These are phyloP conservation scores for Leptographium galeiforme DNA, from an alignment of 2,329 filamentous ascomycete genomes.

Conservation along the genomic window DNA sequence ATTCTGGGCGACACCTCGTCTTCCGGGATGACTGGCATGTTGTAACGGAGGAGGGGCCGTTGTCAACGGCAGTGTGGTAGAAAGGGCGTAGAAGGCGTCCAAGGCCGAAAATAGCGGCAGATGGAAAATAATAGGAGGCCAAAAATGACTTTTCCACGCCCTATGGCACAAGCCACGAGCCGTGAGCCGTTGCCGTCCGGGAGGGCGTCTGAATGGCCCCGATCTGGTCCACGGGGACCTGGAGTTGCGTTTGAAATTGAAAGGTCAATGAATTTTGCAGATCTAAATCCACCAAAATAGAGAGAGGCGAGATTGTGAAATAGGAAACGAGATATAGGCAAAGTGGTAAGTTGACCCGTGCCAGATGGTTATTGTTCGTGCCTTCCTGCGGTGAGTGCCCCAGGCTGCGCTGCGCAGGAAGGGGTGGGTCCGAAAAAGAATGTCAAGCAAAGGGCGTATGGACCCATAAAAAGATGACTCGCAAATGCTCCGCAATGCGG, in stretches of 20 bases:
- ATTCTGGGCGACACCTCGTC: constrained; percentile 14
- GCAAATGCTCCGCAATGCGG: not conserved
- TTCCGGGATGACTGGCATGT: not conserved
- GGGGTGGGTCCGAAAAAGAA: not conserved
- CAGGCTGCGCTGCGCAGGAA: not conserved
- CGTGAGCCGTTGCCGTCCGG: not conserved
- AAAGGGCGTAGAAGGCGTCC: not conserved
- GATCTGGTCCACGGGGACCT: no score
- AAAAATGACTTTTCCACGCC: not conserved
- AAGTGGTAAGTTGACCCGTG: not conserved
- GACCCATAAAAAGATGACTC: not conserved
- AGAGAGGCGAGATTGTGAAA: not conserved
- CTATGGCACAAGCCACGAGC: not conserved
- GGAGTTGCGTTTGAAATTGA: no score
- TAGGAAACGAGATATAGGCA: not conserved
- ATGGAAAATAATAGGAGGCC: not conserved
- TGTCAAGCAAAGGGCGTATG: constrained; percentile 1
- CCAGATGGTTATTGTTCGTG: not conserved
- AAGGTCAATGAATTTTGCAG: no score
- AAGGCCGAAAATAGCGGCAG: not conserved
- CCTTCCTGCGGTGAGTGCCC: not conserved
- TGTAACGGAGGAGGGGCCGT: not conserved
- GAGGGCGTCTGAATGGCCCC: not conserved
- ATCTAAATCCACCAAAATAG: no score
- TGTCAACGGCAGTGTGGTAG: not conserved